Conservation (phyloP, 768 basidiomycete genomes). For the Auricularia sp. region DNA sequence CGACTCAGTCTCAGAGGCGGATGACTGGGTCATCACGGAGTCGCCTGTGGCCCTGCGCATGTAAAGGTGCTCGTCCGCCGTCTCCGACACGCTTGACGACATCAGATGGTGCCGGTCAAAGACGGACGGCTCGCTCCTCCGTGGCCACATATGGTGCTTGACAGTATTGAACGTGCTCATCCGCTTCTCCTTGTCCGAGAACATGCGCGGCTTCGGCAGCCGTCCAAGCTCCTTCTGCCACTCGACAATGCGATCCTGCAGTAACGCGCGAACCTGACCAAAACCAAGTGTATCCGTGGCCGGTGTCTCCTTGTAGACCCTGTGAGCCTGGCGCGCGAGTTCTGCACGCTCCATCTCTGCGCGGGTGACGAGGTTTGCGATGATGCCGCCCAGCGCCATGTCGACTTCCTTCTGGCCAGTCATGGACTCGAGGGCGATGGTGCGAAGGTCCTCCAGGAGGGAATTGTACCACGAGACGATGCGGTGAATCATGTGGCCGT, state of each 20-base stretch:
- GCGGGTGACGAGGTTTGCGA: slow-evolving; percentile 56
- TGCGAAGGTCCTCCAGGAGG: slow-evolving; percentile 63
- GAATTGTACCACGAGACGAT: slow-evolving; percentile 68
- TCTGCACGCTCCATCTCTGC: slow-evolving; percentile 65
- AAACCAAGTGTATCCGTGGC: slow-evolving; percentile 81
- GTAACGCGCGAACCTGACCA: slow-evolving; percentile 73
- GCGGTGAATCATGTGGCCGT: slow-evolving; percentile 59
- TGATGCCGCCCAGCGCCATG: slow-evolving; percentile 47
- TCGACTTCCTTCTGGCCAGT: slow-evolving; percentile 69
- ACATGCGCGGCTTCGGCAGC: slow-evolving; percentile 61
- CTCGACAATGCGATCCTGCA: slow-evolving; percentile 91
- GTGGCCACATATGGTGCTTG: slow-evolving; percentile 59
- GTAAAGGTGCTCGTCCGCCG: slow-evolving; percentile 46
- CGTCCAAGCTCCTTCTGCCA: slow-evolving; percentile 92
- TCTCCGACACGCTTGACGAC: slow-evolving; percentile 60
- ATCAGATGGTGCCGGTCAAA: slow-evolving; percentile 47
- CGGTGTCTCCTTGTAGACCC: slow-evolving; percentile 68
- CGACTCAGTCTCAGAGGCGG: slow-evolving; percentile 37
- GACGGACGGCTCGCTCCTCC: slow-evolving; percentile 44
- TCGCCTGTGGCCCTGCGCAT: slow-evolving; percentile 42
- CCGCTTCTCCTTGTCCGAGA: slow-evolving; percentile 40
- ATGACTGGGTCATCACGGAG: slow-evolving; percentile 31
- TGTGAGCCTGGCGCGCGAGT: slow-evolving; percentile 61
- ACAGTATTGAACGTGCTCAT: slow-evolving; percentile 9
- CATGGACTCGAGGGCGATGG: slow-evolving; percentile 70